Percentiles rank a stretch among this genome's conserved stretches.
These are phyloP conservation scores for Trichoderma arundinaceum DNA, from an alignment of 2,329 filamentous ascomycete species.

Conservation along the genomic window DNA sequence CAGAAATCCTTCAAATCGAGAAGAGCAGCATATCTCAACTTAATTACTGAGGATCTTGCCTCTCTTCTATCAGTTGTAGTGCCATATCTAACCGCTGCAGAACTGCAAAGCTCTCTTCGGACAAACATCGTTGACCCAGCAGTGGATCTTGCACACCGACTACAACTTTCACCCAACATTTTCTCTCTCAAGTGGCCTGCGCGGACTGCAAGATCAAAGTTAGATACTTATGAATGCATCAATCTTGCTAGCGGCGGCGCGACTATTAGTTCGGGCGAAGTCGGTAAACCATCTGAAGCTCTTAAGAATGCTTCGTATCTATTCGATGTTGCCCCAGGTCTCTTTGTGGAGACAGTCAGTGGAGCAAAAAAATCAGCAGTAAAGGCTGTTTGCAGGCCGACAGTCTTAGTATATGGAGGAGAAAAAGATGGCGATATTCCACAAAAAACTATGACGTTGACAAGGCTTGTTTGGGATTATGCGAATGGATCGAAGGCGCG, in stretches of 20 bases:
- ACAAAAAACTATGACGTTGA: constrained; percentile 42
- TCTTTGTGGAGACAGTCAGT: constrained; percentile 47
- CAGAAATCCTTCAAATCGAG: constrained; percentile 43
- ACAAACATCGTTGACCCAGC: constrained; percentile 45
- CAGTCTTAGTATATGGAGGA: constrained; percentile 43
- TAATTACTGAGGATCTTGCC: constrained; percentile 45
- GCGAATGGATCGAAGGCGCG: constrained; percentile 34
- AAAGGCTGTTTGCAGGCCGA: constrained; percentile 45
- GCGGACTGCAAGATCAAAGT: constrained; percentile 43
- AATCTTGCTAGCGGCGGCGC: constrained; percentile 44
- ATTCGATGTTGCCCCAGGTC: constrained; percentile 46
- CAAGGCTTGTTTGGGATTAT: constrained; percentile 45
- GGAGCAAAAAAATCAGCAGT: constrained; percentile 42
- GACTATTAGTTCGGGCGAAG: constrained; percentile 41
- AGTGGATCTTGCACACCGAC: constrained; percentile 45
- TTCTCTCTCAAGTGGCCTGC: constrained; percentile 49
- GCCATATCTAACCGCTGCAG: constrained; percentile 38
- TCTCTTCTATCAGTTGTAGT: constrained; percentile 41
- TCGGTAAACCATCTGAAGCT: constrained; percentile 39
- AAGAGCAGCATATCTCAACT: constrained; percentile 39
- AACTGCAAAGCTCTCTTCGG: constrained; percentile 44
- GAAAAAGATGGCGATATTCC: constrained; percentile 36
- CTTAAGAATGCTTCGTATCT: constrained; percentile 44
- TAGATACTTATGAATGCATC: constrained; percentile 48
- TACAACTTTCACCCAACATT: constrained; percentile 45